A percentile compares a stretch with the other conserved stretches of the same genome.
phyloP scores from a whole-genome alignment of 179 eudicot genomes.

The Kewa caespitosa region DNA sequence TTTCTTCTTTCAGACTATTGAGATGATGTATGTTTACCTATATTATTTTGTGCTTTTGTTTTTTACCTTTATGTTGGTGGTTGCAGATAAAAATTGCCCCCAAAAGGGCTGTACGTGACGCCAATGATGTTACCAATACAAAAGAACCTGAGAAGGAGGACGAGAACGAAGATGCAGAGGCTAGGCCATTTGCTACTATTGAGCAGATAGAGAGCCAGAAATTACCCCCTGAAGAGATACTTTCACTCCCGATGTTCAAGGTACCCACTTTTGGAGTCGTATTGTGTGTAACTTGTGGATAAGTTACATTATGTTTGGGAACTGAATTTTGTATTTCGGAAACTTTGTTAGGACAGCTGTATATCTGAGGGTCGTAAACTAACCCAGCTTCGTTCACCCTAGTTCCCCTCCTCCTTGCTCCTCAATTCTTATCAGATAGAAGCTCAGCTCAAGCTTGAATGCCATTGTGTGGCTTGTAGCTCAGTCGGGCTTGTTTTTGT shows the following conservation, averaged over 20 bases:
- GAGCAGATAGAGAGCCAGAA: constrained; percentile 76
- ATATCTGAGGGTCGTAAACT: background rate
- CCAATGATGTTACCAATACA: constrained; percentile 25
- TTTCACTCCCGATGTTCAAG: constrained; percentile 93
- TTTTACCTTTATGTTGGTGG: constrained; percentile 9
- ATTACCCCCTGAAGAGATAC: constrained; percentile 82
- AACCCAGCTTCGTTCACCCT: background rate
- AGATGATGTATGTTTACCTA: background rate
- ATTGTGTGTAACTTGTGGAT: background rate
- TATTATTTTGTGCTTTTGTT: background rate
- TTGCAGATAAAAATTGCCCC: constrained; percentile 78
- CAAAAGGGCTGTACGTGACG: constrained; percentile 53
- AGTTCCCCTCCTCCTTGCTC: background rate
- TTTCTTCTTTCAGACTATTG: background rate
- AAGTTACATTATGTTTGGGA: background rate
- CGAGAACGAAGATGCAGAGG: constrained; percentile 28
- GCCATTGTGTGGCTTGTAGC: no score
- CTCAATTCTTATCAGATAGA: no score
- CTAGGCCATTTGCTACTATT: constrained; percentile 49
- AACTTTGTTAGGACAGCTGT: background rate
- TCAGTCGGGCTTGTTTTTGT: no score
- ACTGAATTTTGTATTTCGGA: background rate
- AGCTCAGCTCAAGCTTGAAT: no score
- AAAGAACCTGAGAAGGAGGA: constrained; percentile 39
- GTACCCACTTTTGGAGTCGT: constrained; percentile 29